Base-by-base conservation (phyloP, 139 green algal species). In the Ettlia oleoabundans region DNA sequence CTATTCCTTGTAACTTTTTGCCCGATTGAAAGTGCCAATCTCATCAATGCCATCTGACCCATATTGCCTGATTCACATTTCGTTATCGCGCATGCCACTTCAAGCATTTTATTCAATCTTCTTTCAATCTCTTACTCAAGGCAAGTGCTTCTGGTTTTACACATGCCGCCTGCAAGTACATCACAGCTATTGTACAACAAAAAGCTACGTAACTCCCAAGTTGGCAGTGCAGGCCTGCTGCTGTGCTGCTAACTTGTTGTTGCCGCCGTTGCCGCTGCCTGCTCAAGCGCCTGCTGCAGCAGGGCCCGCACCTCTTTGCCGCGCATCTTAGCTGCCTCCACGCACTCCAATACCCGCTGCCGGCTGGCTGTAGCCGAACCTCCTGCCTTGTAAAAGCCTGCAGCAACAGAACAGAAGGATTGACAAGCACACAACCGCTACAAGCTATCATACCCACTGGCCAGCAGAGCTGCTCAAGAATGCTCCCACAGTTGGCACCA, bases 371-470 rank as follows among this genome's bases (percentile, higher is more conserved):
- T 69, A 30, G 81, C 82, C 32, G 40, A 47, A 1, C 88, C 88
- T 9, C 89, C 89, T 3, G 80, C 40, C 73, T 91, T 92, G 76
- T 85, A 83, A 40, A 93, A 68, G 21, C 86, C 87, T 91, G 86
- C 76, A 83, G 15, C 0, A 3, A 51, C 0, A 62, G 22, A 33
- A n/a, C 7, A 71, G 33, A 18, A 42, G 15, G 32, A 61, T 38
- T 40, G 10, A 5, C 7, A 22, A 24, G 51, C 55, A 7, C 55
- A 52, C 21, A 4, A 37, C 55, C 55, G 38, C 33, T 41, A 55
- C 21, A 38, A n/a, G 24, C 47, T 15, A 68, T 40, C 18, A 69
- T 38, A 4, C 47, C 10, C 47, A 58, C 47, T 58, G 47, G 13
- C 10, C 47, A 58, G 13, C 10, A 58, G 47, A 10, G 10, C 47